A percentile compares a stretch with the other conserved stretches of the same genome.
These are phyloP conservation scores for Melampsora americana DNA, from an alignment of 1,284 basidiomycete genomes.

Conservation along the genomic window DNA sequence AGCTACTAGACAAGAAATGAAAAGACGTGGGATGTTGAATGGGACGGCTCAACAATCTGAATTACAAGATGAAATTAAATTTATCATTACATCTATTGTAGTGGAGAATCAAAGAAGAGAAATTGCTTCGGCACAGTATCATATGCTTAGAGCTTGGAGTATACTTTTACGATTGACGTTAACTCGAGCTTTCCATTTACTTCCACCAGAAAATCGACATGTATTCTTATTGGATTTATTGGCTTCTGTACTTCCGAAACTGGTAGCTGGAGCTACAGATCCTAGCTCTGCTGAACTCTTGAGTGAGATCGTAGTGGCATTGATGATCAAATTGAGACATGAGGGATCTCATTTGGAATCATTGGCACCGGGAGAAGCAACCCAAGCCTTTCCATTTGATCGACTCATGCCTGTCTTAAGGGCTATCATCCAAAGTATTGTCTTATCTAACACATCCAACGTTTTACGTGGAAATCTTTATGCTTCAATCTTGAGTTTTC, in stretches of 20 bases:
- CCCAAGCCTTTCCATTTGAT: conserved; percentile 43
- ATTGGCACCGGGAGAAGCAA: conserved; percentile 39
- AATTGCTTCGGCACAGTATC: conserved; percentile 67
- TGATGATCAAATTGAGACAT: conserved; percentile 41
- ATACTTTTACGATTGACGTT: conserved; percentile 75
- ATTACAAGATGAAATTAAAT: conserved; percentile 67
- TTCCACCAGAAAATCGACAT: conserved; percentile 75
- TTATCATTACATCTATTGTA: conserved; percentile 75
- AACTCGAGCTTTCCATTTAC: conserved; percentile 73
- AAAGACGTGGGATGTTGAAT: conserved; percentile 66
- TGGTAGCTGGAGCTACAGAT: conserved; percentile 61
- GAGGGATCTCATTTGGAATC: conserved; percentile 38
- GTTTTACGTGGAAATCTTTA: conserved; percentile 44
- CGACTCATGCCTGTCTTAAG: conserved; percentile 34
- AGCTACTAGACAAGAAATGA: conserved; percentile 63
- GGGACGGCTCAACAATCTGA: conserved; percentile 65
- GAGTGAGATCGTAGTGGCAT: conserved; percentile 41
- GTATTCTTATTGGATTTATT: conserved; percentile 82
- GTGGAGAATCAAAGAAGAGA: conserved; percentile 81
- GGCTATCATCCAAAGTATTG: conserved; percentile 42
- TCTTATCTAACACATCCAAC: conserved; percentile 34
- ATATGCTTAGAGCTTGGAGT: conserved; percentile 76
- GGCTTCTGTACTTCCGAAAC: conserved; percentile 61
- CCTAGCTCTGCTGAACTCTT: conserved; percentile 62
- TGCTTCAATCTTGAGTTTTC: conserved; percentile 41